phyloP scores from a whole-genome alignment of 2,329 filamentous ascomycete species.

The Penicillium psychrosexuale region DNA sequence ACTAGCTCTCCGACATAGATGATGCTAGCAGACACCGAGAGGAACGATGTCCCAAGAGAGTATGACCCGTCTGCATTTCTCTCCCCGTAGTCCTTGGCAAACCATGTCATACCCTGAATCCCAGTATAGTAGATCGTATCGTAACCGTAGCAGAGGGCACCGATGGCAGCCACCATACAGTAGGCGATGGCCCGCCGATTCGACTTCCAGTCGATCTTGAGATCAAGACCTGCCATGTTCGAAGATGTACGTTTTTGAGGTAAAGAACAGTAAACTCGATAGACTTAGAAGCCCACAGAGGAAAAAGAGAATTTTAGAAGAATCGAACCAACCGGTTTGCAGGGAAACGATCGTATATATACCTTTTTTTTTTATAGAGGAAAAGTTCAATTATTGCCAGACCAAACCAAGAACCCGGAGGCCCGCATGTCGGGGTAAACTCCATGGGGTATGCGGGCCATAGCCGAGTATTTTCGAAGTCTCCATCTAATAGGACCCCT shows the following conservation, averaged over 20 bases:
- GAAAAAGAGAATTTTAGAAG: no score
- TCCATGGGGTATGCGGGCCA: background rate
- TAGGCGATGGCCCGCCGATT: conserved; percentile 27
- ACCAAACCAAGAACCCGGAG: no score
- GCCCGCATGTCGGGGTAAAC: background rate
- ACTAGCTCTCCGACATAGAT: conserved; percentile 43
- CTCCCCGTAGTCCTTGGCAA: conserved; percentile 26
- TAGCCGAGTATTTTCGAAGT: background rate
- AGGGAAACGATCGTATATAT: background rate
- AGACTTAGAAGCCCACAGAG: no score
- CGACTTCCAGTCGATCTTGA: conserved; percentile 19
- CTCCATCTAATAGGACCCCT: background rate
- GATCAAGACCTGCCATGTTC: conserved; percentile 5
- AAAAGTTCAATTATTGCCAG: no score
- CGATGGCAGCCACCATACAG: conserved; percentile 27
- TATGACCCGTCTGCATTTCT: conserved; percentile 17
- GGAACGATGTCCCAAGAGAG: conserved; percentile 23
- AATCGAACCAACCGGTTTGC: no score
- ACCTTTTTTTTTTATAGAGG: background rate
- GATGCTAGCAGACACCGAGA: conserved; percentile 37
- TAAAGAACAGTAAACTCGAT: no score
- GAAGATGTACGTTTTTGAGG: background rate
- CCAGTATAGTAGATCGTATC: conserved; percentile 32
- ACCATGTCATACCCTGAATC: conserved; percentile 27
- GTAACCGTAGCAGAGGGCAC: conserved; percentile 30